Conservation (phyloP, 2,329 filamentous ascomycete genomes). For the Cladorrhinum sp. region DNA sequence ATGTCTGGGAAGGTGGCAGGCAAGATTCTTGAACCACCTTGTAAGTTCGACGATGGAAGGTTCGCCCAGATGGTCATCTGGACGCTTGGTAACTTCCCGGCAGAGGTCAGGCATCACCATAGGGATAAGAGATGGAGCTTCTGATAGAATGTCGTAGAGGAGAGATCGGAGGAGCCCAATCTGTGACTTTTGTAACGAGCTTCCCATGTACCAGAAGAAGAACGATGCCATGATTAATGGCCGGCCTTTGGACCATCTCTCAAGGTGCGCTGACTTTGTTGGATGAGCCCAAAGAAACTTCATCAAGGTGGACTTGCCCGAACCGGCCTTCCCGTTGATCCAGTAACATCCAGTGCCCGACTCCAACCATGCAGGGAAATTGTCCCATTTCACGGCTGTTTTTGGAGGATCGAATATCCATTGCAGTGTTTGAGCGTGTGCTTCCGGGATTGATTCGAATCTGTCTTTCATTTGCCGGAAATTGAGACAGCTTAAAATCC, state of each 20-base stretch:
- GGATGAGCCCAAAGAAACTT: constrained; percentile 18
- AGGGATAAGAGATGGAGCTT: constrained; percentile 7
- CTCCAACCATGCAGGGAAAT: constrained; percentile 11
- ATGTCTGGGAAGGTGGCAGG: background rate
- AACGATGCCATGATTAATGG: constrained; percentile 4
- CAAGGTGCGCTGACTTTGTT: background rate
- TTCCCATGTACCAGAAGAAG: constrained; percentile 28
- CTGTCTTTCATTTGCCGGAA: background rate
- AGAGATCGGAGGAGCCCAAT: constrained; percentile 25
- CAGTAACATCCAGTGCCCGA: constrained; percentile 10
- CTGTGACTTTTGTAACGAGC: constrained; percentile 25
- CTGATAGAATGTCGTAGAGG: constrained; percentile 18
- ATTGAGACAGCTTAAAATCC: background rate
- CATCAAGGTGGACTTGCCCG: constrained; percentile 16
- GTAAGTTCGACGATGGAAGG: constrained; percentile 11
- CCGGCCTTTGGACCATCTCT: background rate
- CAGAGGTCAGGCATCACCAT: constrained; percentile 13
- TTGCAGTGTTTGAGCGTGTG: background rate
- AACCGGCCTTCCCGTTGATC: constrained; percentile 25
- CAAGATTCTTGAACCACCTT: constrained; percentile 8
- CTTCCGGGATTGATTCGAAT: background rate
- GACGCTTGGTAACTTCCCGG: background rate
- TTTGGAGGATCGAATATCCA: background rate
- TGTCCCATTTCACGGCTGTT: background rate
- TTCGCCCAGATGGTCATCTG: constrained; percentile 8